Evolutionary conservation across 2,329 filamentous ascomycete genomes (phyloP), one percentile per base, ranked within the genome.

Genomic region (Neurospora crassa): DNA sequence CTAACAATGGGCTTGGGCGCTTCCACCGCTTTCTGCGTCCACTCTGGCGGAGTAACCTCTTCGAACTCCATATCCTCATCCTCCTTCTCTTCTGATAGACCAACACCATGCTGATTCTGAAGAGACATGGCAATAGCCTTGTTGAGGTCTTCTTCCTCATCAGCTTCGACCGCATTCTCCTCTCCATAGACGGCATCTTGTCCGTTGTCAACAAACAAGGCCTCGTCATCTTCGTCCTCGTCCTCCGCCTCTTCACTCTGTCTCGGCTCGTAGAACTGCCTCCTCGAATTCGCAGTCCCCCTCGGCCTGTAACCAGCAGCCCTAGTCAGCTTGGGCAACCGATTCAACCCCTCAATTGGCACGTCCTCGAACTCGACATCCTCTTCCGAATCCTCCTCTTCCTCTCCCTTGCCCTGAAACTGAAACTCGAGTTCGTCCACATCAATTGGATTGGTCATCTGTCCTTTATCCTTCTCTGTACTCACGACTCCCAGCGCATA

Each of bases 401-500:
- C 84, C 1, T 86, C 84, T 2, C 87, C 83, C 72, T 87, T 85
- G 1, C 85, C 83, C 69, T 88, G 85, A 37, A 88, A 86, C 45
- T 85, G 84, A 41, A 89, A 83, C 71, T 85, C 84, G 76, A 87
- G 85, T 70, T 83, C 88, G 78, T 99, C 96, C 20, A 99, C 88
- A 78, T 98, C 94, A 72, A 99, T 98, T 0, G 96, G 95, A 79
- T 94, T 97, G 74, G 94, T 91, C 40, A 89, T 88, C 74, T 92
- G 87, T 2, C 93, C 94, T 63, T 90, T 87, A 69, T 96, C 89
- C 74, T 92, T 96, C 72, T 93, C 91, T 73, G 90, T 93, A 73
- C 91, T 94, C 29, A 99, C 94, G 37, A 99, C 96, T 69, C 96
- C 96, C 6, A 99, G 83, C 0, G 95, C 95, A 94, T 94, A 99